A percentile compares a stretch with the other conserved stretches of the same genome.
Evolutionary conservation across 139 green algal species (phyloP).

Genomic region (Pleodorina starrii): DNA sequence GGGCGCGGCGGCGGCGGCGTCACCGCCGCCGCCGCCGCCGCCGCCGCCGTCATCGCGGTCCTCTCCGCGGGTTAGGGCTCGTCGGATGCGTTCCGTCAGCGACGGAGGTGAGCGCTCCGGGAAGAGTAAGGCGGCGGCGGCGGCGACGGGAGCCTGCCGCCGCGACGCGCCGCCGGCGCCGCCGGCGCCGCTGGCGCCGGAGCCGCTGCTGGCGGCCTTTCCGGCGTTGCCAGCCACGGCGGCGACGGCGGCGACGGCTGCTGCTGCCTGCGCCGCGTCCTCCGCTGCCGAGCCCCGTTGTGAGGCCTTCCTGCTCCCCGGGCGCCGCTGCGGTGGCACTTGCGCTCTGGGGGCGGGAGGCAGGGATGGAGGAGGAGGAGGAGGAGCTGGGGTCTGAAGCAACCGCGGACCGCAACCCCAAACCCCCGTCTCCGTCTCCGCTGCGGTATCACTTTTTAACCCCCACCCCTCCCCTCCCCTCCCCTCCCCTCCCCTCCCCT

Average conservation of each 20-base stretch:
- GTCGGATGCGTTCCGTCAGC: constrained; percentile 3
- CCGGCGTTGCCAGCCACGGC: background rate
- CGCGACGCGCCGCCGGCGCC: background rate
- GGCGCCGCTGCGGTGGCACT: background rate
- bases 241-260: background rate
- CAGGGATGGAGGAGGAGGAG: no score
- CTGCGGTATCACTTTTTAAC: no score
- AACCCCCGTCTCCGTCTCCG: no score
- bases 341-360: background rate
- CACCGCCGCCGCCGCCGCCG: background rate
- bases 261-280: background rate
- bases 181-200: background rate
- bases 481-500: background rate
- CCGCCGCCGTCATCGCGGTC: background rate
- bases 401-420: no score
- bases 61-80: background rate
- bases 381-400: no score
- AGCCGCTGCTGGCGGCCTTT: background rate
- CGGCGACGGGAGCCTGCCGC: background rate
- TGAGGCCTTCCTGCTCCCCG: background rate
- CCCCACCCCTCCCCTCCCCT: background rate
- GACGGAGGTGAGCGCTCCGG: background rate
- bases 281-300: background rate
- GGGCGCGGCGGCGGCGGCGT: background rate
- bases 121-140: background rate